Evolutionary conservation across 2,329 filamentous ascomycete species (phyloP).

Genomic region (Raffaelea ambrosiae): DNA sequence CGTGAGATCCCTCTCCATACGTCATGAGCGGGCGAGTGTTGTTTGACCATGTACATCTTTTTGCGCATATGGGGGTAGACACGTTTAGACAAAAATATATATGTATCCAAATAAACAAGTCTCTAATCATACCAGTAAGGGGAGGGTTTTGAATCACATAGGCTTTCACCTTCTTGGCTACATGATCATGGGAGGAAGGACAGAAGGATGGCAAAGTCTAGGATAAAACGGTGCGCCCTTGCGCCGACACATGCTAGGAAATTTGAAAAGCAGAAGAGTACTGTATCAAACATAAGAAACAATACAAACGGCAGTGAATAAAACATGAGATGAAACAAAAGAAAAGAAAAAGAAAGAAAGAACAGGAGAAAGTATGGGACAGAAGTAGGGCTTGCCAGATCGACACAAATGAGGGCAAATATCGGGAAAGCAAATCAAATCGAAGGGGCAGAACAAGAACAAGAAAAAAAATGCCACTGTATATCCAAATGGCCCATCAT

Average conservation of each 20-base stretch:
- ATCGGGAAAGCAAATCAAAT: not conserved
- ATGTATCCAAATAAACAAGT: not conserved
- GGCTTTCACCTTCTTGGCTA: not conserved
- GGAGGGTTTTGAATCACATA: not conserved
- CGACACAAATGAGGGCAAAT: not conserved
- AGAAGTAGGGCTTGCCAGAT: too few species aligned
- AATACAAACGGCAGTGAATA: not conserved
- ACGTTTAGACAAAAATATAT: not conserved
- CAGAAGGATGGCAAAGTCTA: not conserved
- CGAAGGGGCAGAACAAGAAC: not conserved
- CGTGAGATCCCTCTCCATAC: constrained; percentile 5
- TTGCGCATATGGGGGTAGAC: too few species aligned
- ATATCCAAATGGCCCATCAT: not conserved
- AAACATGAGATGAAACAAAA: not conserved
- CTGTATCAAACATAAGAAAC: not conserved
- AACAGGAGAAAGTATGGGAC: too few species aligned
- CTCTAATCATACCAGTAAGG: too few species aligned
- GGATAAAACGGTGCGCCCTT: constrained; percentile 2
- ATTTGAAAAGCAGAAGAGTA: not conserved
- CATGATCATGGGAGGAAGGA: too few species aligned
- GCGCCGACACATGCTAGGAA: constrained; percentile 6
- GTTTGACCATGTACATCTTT: too few species aligned
- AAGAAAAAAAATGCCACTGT: not conserved
- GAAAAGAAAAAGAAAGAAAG: not conserved
- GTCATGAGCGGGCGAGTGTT: too few species aligned